Percentiles rank a stretch among this genome's conserved stretches.
phyloP scores from a whole-genome alignment of 495 filamentous ascomycete genomes.

The Pseudevernia furfuracea region DNA sequence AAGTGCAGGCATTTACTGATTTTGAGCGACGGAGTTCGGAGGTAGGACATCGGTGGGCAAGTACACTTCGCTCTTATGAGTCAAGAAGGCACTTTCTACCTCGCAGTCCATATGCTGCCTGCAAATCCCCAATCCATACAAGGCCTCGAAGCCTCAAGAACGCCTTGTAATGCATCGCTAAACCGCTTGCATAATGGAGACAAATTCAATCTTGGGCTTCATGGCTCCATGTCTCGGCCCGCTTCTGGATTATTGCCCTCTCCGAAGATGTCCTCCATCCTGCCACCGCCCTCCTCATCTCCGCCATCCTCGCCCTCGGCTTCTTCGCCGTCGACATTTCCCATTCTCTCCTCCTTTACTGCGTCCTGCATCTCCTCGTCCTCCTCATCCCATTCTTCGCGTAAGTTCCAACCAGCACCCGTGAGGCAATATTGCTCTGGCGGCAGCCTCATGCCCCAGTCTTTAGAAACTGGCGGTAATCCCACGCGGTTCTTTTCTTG shows the following conservation, averaged over 20 bases:
- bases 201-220: background rate
- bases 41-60: background rate
- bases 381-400: constrained; percentile 65
- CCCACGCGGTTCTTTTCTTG: constrained; percentile 73
- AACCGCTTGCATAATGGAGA: background rate
- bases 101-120: background rate
- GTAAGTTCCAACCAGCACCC: constrained; percentile 74
- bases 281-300: constrained; percentile 49
- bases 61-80: background rate
- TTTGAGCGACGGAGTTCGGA: background rate
- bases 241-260: constrained; percentile 37
- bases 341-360: constrained; percentile 33
- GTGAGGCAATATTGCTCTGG: constrained; percentile 88
- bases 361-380: constrained; percentile 37
- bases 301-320: constrained; percentile 30
- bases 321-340: constrained; percentile 17
- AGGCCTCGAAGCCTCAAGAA: constrained; percentile 3
- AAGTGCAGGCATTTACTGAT: background rate
- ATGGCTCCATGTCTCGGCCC: constrained; percentile 41
- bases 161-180: constrained; percentile 19
- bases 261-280: constrained; percentile 55
- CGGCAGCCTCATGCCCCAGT: constrained; percentile 77
- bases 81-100: background rate
- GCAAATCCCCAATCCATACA: background rate
- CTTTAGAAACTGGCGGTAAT: constrained; percentile 66